These are phyloP conservation scores for Penicillium longicatenatum DNA, from an alignment of 495 filamentous ascomycete species.

Conservation along the genomic window DNA sequence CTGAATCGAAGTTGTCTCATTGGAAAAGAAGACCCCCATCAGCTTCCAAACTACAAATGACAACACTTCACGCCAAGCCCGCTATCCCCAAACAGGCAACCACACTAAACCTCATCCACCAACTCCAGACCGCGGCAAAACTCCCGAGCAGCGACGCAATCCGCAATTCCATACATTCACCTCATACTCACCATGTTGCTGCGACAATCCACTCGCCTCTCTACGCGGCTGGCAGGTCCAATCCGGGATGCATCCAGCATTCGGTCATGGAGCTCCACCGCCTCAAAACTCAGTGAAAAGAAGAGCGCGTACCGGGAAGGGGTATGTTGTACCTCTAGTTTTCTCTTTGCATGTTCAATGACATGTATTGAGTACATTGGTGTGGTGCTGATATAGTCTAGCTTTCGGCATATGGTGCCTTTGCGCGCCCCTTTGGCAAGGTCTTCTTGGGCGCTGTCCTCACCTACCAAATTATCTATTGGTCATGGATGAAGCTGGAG, in stretches of 20 bases:
- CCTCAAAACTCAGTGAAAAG: slow-evolving; percentile 16
- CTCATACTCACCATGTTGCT: slow-evolving; percentile 16
- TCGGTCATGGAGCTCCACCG: slow-evolving; percentile 22
- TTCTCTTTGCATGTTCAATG: background rate
- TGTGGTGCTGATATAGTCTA: slow-evolving; percentile 30
- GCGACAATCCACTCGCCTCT: slow-evolving; percentile 15
- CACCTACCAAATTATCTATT: slow-evolving; percentile 86
- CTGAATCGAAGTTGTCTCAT: no score
- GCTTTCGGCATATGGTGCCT: slow-evolving; percentile 76
- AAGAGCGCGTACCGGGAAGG: slow-evolving; percentile 30
- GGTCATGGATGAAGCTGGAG: slow-evolving; percentile 86
- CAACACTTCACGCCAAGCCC: slow-evolving; percentile 2
- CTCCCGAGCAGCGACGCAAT: slow-evolving; percentile 4
- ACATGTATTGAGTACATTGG: background rate
- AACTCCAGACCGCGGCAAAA: slow-evolving; percentile 14
- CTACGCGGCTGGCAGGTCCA: background rate
- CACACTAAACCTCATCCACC: slow-evolving; percentile 22
- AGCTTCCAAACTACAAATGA: background rate
- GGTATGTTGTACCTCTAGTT: slow-evolving; percentile 17
- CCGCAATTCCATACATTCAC: slow-evolving; percentile 6
- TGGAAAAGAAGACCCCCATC: background rate
- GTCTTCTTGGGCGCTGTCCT: slow-evolving; percentile 83
- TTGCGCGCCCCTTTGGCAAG: slow-evolving; percentile 79
- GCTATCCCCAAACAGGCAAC: slow-evolving; percentile 3
- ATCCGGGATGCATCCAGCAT: slow-evolving; percentile 1